Percentiles rank a stretch among this genome's conserved stretches.
phyloP scores from a whole-genome alignment of 2,329 filamentous ascomycete species.

The Xylaria sp. region DNA sequence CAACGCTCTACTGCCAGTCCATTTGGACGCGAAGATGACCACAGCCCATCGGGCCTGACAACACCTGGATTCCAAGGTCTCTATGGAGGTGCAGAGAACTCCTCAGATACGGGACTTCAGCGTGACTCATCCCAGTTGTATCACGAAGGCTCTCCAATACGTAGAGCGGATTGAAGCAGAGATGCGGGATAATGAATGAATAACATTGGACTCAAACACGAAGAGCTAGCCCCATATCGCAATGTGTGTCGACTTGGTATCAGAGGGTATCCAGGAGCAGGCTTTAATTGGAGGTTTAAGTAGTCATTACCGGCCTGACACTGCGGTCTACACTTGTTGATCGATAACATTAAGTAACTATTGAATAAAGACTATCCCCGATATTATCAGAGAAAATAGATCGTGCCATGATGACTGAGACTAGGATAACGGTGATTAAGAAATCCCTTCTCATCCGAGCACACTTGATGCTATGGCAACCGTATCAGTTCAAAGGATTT shows the following conservation, averaged over 20 bases:
- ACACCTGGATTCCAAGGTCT: constrained; percentile 59
- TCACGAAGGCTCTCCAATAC: constrained; percentile 21
- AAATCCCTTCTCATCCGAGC: constrained; percentile 9
- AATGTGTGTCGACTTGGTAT: constrained; percentile 7
- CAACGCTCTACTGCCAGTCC: constrained; percentile 31
- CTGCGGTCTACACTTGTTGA: constrained; percentile 1
- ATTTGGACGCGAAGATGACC: constrained; percentile 42
- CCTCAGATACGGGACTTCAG: constrained; percentile 55
- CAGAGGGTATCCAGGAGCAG: neutral
- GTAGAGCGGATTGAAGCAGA: constrained; percentile 1
- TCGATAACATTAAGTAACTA: constrained; percentile 1
- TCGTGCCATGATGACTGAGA: constrained; percentile 11
- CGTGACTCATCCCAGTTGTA: constrained; percentile 42
- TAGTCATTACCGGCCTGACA: constrained; percentile 12
- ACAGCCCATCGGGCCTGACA: constrained; percentile 54
- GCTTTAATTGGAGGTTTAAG: neutral
- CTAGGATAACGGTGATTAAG: neutral
- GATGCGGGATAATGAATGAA: neutral
- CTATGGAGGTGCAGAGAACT: constrained; percentile 62
- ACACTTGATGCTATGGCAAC: constrained; percentile 26
- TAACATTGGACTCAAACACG: neutral
- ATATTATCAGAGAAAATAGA: constrained; percentile 9
- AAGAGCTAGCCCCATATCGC: neutral
- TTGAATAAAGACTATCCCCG: constrained; percentile 12
- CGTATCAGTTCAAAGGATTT: constrained; percentile 20